These are phyloP conservation scores for Striga hermonthica DNA, from an alignment of 305 asterid species.

Conservation along the genomic window DNA sequence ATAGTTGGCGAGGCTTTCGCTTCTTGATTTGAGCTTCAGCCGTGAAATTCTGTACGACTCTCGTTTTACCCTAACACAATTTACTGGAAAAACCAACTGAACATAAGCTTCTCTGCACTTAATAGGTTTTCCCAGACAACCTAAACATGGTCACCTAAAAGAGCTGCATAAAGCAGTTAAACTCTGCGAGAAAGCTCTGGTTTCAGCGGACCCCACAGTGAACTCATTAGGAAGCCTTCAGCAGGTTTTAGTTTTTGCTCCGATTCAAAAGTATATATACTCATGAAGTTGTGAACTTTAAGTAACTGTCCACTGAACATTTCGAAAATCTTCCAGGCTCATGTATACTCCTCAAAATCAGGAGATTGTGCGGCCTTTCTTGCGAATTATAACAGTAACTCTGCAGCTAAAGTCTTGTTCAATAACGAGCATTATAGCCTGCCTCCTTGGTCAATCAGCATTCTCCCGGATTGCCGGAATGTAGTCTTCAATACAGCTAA, in stretches of 20 bases:
- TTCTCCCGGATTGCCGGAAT: slow-evolving; percentile 88
- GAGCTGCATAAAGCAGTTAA: slow-evolving; percentile 91
- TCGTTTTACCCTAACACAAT: background rate
- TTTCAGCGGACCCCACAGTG: slow-evolving; percentile 75
- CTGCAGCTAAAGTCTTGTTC: slow-evolving; percentile 67
- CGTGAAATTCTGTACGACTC: background rate
- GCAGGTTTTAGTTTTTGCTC: slow-evolving; percentile 68
- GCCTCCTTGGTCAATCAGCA: slow-evolving; percentile 98
- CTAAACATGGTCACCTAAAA: slow-evolving; percentile 81
- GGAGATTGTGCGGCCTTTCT: slow-evolving; percentile 97
- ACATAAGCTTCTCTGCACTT: slow-evolving; percentile 22
- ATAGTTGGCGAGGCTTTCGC: background rate
- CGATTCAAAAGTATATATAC: background rate
- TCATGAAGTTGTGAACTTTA: background rate
- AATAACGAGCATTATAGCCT: slow-evolving; percentile 78
- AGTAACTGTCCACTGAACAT: background rate
- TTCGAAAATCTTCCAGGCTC: slow-evolving; percentile 50
- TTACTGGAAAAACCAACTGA: background rate
- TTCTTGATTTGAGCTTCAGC: background rate
- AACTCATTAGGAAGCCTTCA: slow-evolving; percentile 83
- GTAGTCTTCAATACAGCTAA: slow-evolving; percentile 88
- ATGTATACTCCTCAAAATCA: slow-evolving; percentile 62
- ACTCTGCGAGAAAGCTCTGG: slow-evolving; percentile 68
- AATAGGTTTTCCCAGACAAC: slow-evolving; percentile 77
- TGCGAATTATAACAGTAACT: slow-evolving; percentile 60